These are phyloP conservation scores for Coniella lustricola DNA, from an alignment of 2,329 filamentous ascomycete genomes.

Conservation along the genomic window DNA sequence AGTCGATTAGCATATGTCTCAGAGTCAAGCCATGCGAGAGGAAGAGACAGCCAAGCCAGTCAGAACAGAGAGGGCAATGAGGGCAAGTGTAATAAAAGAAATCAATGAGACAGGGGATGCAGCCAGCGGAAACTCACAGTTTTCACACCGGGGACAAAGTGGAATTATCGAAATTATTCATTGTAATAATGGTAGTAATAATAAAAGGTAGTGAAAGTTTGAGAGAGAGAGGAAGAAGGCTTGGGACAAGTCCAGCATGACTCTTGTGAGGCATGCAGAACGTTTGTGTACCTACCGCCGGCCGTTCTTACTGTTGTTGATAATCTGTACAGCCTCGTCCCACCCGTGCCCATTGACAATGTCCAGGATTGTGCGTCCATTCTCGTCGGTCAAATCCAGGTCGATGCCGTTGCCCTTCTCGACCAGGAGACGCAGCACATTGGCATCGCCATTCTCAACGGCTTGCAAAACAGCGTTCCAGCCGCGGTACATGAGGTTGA, in stretches of 20 bases:
- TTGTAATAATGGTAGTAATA: no score
- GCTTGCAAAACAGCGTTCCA: slow-evolving; percentile 62
- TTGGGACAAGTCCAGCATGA: slow-evolving; percentile 2
- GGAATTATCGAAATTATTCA: no score
- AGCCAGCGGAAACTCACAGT: no score
- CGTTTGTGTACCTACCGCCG: slow-evolving; percentile 15
- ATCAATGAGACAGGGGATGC: background rate
- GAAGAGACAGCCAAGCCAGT: background rate
- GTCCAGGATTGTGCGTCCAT: slow-evolving; percentile 38
- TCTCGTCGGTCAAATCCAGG: slow-evolving; percentile 21
- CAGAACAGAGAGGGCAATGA: background rate
- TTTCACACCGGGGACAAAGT: no score
- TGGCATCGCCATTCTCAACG: slow-evolving; percentile 54
- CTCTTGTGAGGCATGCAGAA: background rate
- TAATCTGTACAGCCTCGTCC: slow-evolving; percentile 47
- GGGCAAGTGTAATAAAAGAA: background rate
- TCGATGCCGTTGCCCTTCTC: slow-evolving; percentile 23
- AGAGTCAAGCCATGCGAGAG: background rate
- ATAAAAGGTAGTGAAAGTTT: background rate
- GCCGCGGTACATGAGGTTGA: slow-evolving; percentile 60
- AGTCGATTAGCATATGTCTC: background rate
- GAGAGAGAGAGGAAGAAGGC: background rate
- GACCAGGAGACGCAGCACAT: slow-evolving; percentile 45
- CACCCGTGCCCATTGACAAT: slow-evolving; percentile 52
- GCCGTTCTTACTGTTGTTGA: slow-evolving; percentile 25